Conservation (phyloP, 2,329 filamentous ascomycete genomes). For the Penicillium griseofulvum region DNA sequence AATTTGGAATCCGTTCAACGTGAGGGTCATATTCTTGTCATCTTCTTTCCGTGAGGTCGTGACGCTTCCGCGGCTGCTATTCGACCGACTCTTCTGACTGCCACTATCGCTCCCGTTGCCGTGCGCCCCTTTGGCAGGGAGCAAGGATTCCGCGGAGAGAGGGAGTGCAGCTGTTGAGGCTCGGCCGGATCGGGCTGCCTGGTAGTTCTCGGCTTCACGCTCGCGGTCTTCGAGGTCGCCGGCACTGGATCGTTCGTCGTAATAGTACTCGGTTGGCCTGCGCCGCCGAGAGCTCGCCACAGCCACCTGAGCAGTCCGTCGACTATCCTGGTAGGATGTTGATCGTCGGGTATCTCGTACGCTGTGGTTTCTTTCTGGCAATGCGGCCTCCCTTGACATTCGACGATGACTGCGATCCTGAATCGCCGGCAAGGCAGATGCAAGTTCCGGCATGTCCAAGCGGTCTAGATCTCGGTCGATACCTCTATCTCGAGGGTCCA, state of each 20-base stretch:
- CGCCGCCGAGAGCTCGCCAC: conserved; percentile 38
- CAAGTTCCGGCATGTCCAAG: conserved; percentile 35
- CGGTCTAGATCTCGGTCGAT: not conserved
- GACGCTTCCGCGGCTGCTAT: conserved; percentile 41
- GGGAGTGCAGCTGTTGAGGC: conserved; percentile 22
- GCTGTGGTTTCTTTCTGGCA: conserved; percentile 37
- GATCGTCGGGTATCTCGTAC: conserved; percentile 28
- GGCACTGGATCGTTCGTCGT: conserved; percentile 17
- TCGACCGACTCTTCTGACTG: conserved; percentile 41
- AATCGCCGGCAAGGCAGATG: conserved; percentile 33
- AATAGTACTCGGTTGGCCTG: conserved; percentile 32
- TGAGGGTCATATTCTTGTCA: conserved; percentile 40
- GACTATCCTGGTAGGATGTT: conserved; percentile 33
- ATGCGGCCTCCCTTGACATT: conserved; percentile 29
- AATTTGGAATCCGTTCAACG: conserved; percentile 42
- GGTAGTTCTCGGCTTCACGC: conserved; percentile 40
- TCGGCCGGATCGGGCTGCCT: conserved; percentile 33
- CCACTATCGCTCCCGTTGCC: conserved; percentile 40
- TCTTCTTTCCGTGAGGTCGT: conserved; percentile 36
- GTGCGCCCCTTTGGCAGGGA: conserved; percentile 30
- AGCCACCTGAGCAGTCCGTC: conserved; percentile 32
- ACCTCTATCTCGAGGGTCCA: conserved; percentile 1
- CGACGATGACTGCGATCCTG: conserved; percentile 33
- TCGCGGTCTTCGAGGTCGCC: conserved; percentile 39
- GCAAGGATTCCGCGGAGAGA: conserved; percentile 36